Conservation (phyloP, 2,329 filamentous ascomycete genomes). For the Alternaria gaisen region DNA sequence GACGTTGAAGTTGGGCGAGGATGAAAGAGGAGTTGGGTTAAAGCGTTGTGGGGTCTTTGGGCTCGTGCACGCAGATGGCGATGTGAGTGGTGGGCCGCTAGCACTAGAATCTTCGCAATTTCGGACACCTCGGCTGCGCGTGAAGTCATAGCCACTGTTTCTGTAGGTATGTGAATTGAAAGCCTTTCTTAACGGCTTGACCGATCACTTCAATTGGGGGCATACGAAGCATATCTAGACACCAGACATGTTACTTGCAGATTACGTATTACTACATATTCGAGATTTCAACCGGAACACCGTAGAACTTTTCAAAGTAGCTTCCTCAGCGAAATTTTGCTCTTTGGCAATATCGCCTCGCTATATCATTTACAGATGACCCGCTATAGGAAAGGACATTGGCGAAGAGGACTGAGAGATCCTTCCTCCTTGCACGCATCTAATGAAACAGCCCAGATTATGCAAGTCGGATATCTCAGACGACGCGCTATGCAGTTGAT, state of each 20-base stretch:
- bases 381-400: constrained; percentile 15
- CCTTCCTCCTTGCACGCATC: constrained; percentile 53
- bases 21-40: constrained; percentile 29
- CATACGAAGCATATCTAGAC: background rate
- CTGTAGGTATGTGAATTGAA: background rate
- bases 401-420: constrained; percentile 45
- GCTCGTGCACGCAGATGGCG: constrained; percentile 14
- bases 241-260: background rate
- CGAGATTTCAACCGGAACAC: constrained; percentile 30
- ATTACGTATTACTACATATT: constrained; percentile 20
- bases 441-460: constrained; percentile 39
- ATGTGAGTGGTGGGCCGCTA: constrained; percentile 7
- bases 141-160: background rate
- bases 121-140: constrained; percentile 13
- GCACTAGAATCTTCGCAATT: constrained; percentile 22
- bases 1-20: constrained; percentile 22
- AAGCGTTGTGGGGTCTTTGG: constrained; percentile 17
- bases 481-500: constrained; percentile 46
- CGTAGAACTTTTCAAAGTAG: constrained; percentile 47
- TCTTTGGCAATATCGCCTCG: constrained; percentile 40
- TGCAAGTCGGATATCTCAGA: constrained; percentile 56
- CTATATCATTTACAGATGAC: constrained; percentile 39
- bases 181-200: background rate
- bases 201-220: background rate
- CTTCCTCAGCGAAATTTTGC: constrained; percentile 45